These are phyloP conservation scores for Arabidopsis thaliana DNA, from an alignment of 345 rosid genomes.

Conservation along the genomic window TAIR10.1 NC_003076.8:1172001-1172500, in stretches of 20 bases:
- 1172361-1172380: conserved; percentile 25
- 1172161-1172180: conserved; percentile 99
- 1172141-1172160: conserved; percentile 84
- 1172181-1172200: conserved; percentile 95
- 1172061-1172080: conserved; percentile 90
- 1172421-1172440: conserved; percentile 95
- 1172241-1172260: conserved; percentile 37
- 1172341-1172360: conserved; percentile 41
- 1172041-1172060: conserved; percentile 59
- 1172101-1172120: conserved; percentile 67
- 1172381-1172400: conserved; percentile 62
- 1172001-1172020: conserved; percentile 39
- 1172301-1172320: conserved; percentile 18
- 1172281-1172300: conserved; percentile 24
- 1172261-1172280: conserved; percentile 13
- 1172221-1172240: conserved; percentile 32
- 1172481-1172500: conserved; percentile 87
- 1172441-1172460: conserved; percentile 73
- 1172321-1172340: conserved; percentile 39
- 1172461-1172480: conserved; percentile 82
- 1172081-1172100: conserved; percentile 71
- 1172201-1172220: conserved; percentile 73
- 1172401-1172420: conserved; percentile 78
- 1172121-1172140: conserved; percentile 88
- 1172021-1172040: conserved; percentile 47